Percentiles rank a stretch among this genome's conserved stretches.
These are phyloP conservation scores for Podaxis pistillaris DNA, from an alignment of 768 basidiomycete species.

Conservation along the genomic window DNA sequence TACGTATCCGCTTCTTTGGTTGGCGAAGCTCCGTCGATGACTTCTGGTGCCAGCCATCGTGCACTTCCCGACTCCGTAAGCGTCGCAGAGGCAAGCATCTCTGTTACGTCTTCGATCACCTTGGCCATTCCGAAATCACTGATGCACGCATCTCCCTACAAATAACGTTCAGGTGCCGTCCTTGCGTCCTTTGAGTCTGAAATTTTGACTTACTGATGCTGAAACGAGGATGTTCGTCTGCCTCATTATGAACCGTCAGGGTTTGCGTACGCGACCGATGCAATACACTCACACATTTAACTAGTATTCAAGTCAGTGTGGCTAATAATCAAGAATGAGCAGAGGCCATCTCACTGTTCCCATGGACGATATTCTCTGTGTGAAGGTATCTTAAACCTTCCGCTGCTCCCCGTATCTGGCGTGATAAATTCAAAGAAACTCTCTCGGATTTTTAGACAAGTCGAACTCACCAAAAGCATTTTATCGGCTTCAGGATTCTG, in stretches of 20 bases:
- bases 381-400: conserved; percentile 60
- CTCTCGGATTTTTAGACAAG: background rate
- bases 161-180: background rate
- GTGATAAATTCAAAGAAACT: background rate
- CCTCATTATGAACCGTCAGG: conserved; percentile 1
- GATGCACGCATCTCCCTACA: conserved; percentile 51
- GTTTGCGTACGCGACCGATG: too few relatives aligned
- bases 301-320: conserved; percentile 25
- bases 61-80: conserved; percentile 48
- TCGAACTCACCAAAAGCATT: conserved; percentile 37
- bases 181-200: background rate
- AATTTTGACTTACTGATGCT: conserved; percentile 33
- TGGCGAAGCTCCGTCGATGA: conserved; percentile 45
- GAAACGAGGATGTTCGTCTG: conserved; percentile 62
- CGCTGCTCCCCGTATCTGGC: conserved; percentile 51
- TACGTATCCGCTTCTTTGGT: conserved; percentile 54
- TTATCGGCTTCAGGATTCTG: conserved; percentile 36
- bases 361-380: conserved; percentile 49
- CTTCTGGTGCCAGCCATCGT: conserved; percentile 63
- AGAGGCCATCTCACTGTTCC: conserved; percentile 48
- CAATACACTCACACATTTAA: conserved; percentile 52
- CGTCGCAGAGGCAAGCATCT: conserved; percentile 42
- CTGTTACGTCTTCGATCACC: conserved; percentile 56
- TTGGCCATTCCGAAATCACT: conserved; percentile 68
- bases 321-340: background rate